A percentile compares a stretch with the other conserved stretches of the same genome.
phyloP scores from a whole-genome alignment of 2,329 filamentous ascomycete genomes.

The Phaeosphaeriaceae sp. region DNA sequence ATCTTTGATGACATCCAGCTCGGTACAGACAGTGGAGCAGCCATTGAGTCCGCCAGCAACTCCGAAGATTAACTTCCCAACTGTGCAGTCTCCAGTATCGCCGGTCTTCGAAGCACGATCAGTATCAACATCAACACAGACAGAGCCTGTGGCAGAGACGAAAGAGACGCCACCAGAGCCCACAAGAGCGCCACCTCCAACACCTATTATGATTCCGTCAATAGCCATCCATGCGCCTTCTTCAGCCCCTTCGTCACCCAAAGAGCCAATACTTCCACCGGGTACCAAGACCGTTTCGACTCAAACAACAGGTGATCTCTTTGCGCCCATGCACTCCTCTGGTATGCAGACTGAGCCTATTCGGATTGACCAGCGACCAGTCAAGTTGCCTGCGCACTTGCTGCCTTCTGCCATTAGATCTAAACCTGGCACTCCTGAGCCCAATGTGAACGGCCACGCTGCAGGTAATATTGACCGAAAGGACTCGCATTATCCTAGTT shows the following conservation, averaged over 20 bases:
- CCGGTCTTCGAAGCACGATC: constrained; percentile 51
- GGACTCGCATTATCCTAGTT: constrained; percentile 21
- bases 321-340: constrained; percentile 58
- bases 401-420: constrained; percentile 78
- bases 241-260: constrained; percentile 79
- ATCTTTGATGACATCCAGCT: constrained; percentile 67
- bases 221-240: constrained; percentile 91
- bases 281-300: constrained; percentile 81
- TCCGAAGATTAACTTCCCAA: constrained; percentile 59
- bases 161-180: constrained; percentile 35
- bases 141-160: constrained; percentile 44
- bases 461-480: constrained; percentile 14
- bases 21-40: constrained; percentile 68
- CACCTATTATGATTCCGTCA: constrained; percentile 70
- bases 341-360: constrained; percentile 92
- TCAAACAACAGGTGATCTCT: constrained; percentile 70
- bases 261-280: constrained; percentile 78
- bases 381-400: constrained; percentile 77
- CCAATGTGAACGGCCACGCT: constrained; percentile 14
- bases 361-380: constrained; percentile 77
- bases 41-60: constrained; percentile 71
- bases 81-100: constrained; percentile 50
- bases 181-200: constrained; percentile 41
- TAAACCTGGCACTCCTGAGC: constrained; percentile 52
- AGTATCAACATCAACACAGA: constrained; percentile 69